Evolutionary conservation across 2,329 filamentous ascomycete genomes (phyloP).

Genomic region (Ophiostoma himal-ulmi): DNA sequence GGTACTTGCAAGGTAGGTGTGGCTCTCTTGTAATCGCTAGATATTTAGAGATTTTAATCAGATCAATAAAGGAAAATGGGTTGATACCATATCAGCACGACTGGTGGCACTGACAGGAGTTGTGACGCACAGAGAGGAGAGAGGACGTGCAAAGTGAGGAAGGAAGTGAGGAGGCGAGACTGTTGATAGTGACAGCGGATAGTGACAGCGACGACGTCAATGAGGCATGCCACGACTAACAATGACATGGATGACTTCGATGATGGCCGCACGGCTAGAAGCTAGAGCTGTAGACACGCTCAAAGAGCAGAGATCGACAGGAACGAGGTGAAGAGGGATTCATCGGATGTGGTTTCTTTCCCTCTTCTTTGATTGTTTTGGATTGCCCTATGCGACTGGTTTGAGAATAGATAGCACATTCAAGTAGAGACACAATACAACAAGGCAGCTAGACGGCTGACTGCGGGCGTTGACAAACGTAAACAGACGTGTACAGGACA

Average conservation of each 20-base stretch:
- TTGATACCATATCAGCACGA: not conserved
- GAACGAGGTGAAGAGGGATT: not conserved
- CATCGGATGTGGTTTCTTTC: not conserved
- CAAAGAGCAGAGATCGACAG: not conserved
- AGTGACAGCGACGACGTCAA: too few species aligned
- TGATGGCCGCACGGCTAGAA: not conserved
- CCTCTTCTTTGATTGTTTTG: not conserved
- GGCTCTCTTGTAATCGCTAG: not conserved
- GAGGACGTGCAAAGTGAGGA: not conserved
- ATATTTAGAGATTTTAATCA: not conserved
- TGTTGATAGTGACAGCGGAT: not conserved
- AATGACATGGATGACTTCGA: not conserved
- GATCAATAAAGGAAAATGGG: not conserved
- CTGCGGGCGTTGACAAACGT: not conserved
- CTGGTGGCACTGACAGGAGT: not conserved
- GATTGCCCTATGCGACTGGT: not conserved
- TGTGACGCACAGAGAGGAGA: not conserved
- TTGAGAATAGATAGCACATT: not conserved
- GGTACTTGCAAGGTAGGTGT: not conserved
- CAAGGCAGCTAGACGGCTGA: not conserved
- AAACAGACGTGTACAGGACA: not conserved
- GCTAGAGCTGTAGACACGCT: not conserved
- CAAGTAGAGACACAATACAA: not conserved
- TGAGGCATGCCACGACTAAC: not conserved
- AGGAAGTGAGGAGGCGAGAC: not conserved